Base-by-base conservation (phyloP, 2,329 filamentous ascomycete genomes). In the Gliomastix tumulicola region DNA sequence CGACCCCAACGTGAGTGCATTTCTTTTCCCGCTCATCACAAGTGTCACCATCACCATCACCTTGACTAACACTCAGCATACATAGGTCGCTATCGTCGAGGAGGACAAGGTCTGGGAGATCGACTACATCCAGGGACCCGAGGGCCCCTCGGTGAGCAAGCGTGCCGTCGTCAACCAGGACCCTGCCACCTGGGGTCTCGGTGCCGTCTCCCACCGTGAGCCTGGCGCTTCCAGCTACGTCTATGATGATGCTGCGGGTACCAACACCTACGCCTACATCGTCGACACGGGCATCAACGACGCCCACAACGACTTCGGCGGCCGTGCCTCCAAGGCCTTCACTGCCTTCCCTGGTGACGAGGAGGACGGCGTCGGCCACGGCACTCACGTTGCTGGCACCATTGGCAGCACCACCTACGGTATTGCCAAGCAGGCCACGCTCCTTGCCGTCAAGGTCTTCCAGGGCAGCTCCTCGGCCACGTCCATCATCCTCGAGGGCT, bases 231-330 rank as follows among this genome's bases (percentile, higher is more conserved):
- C 42, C 13, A 49, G 42, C 36, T 78, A 77, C 50, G 51, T 67
- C 34, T 76, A 72, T 43, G 71, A 76, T 49, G 57, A 57, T 37
- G 57, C 56, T 15, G 68, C 68, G 30, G 72, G 73, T 17, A 32
- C 61, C 32, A 68, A 66, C 25, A 73, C 73, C 45, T 79, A 71
- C 21, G 71, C 68, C 32, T 83, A 75, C 53, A 56, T 83, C 17
- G 68, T 83, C 32, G 79, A 83, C 55, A 81, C 76, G 5, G 79
- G 79, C 46, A 73, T 82, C 44, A 59, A 59, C 32, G 57, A 60
- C 17, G 62, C 65, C 6, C 79, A 83, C 56, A 47, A 49, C 23
- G 66, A 76, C 50, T 77, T 73, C 47, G 60, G 66, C 47, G 69
- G 68, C 25, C 68, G 74, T 37, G 74, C 74, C n/a, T 57, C 32